Percentiles rank a stretch among this genome's conserved stretches.
phyloP scores from a whole-genome alignment of 331 rosid species.

The Cydonia oblonga region DNA sequence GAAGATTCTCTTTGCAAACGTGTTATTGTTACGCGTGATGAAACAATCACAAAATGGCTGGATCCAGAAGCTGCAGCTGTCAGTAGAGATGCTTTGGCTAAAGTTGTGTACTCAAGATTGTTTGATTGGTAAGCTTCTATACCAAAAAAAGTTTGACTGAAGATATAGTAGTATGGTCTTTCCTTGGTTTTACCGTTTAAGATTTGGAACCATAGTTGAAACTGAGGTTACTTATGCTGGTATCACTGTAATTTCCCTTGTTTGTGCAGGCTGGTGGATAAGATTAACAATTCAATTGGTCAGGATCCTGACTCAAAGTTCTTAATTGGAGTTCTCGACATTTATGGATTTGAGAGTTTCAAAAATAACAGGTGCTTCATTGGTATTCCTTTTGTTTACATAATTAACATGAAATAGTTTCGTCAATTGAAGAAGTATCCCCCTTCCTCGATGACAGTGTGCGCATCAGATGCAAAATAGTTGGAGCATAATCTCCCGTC shows the following conservation, averaged over 20 bases:
- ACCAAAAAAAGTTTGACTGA: conserved; percentile 3
- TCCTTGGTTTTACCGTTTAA: neutral
- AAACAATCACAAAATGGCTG: conserved; percentile 77
- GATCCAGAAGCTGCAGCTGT: conserved; percentile 85
- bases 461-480: too few relatives aligned
- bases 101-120: conserved; percentile 70
- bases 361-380: conserved; percentile 86
- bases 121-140: conserved; percentile 71
- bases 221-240: neutral
- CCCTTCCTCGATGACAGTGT: neutral
- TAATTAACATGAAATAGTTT: conserved; percentile 13
- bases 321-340: conserved; percentile 90
- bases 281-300: conserved; percentile 73
- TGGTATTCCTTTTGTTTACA: conserved; percentile 37
- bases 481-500: too few relatives aligned
- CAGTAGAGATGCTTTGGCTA: conserved; percentile 90
- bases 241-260: conserved; percentile 3
- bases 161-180: conserved; percentile 3
- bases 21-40: conserved; percentile 86
- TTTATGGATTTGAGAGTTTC: conserved; percentile 97
- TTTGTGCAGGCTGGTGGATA: conserved; percentile 72
- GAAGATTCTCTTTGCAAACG: conserved; percentile 98
- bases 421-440: neutral
- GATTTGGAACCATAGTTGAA: conserved; percentile 9
- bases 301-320: conserved; percentile 79